These are phyloP conservation scores for Megacollybia marginata DNA, from an alignment of 768 basidiomycete genomes.

Conservation along the genomic window DNA sequence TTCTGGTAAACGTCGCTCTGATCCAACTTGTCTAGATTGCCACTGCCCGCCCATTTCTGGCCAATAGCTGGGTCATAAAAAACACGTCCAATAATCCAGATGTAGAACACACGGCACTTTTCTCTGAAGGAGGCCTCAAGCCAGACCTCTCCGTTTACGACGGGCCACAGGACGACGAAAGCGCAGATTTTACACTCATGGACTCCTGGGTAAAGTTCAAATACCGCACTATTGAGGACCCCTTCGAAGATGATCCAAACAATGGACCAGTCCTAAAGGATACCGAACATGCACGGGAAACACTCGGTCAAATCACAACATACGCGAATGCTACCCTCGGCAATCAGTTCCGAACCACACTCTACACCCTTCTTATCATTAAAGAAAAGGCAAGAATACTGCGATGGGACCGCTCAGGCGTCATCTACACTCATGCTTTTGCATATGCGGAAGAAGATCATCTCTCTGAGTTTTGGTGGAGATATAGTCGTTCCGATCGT, in stretches of 20 bases:
- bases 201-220: too few species aligned
- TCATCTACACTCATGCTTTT: conserved; percentile 21
- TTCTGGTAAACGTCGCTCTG: too few species aligned
- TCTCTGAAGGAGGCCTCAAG: neutral
- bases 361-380: conserved; percentile 19
- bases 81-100: too few species aligned
- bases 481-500: conserved; percentile 11
- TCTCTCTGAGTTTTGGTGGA: conserved; percentile 23
- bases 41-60: too few species aligned
- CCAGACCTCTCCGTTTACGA: too few species aligned
- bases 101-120: too few species aligned
- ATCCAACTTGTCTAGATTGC: too few species aligned
- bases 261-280: neutral
- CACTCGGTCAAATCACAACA: conserved; percentile 15
- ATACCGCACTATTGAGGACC: too few species aligned
- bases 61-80: too few species aligned
- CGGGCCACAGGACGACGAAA: too few species aligned
- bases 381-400: conserved; percentile 20
- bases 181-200: too few species aligned
- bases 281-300: neutral
- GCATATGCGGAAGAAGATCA: conserved; percentile 10
- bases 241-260: too few species aligned
- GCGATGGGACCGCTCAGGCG: conserved; percentile 19
- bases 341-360: conserved; percentile 20
- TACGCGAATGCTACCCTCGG: conserved; percentile 13